Evolutionary conservation across 2,329 filamentous ascomycete genomes (phyloP).

Genomic region (Trichoderma harzianum): DNA sequence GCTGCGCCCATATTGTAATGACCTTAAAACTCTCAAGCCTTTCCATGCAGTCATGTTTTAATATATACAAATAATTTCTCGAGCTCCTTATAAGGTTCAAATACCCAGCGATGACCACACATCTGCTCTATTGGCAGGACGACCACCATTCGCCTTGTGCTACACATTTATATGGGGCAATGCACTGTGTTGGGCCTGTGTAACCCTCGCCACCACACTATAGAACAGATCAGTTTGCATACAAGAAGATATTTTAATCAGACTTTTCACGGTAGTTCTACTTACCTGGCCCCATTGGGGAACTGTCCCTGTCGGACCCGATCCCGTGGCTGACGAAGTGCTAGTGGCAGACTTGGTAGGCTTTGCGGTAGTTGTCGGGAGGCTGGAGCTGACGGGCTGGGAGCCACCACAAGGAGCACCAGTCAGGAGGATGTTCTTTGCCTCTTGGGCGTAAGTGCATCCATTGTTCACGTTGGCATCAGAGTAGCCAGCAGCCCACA

Average conservation of each 20-base stretch:
- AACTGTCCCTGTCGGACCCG: background rate
- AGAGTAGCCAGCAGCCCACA: background rate
- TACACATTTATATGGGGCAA: background rate
- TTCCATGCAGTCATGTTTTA: background rate
- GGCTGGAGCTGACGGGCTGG: background rate
- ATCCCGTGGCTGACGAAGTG: background rate
- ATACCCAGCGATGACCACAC: background rate
- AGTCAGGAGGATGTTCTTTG: background rate
- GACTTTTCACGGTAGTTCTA: background rate
- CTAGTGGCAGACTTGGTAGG: background rate
- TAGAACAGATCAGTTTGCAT: background rate
- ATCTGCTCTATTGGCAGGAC: background rate
- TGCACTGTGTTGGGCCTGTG: background rate
- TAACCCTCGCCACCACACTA: background rate
- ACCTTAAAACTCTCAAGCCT: background rate
- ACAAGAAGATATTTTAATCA: background rate
- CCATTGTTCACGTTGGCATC: conserved; percentile 1
- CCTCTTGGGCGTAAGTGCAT: background rate
- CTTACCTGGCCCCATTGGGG: background rate
- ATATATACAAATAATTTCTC: background rate
- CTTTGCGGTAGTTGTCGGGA: background rate
- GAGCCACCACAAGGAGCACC: background rate
- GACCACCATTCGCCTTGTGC: background rate
- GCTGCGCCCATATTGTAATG: background rate
- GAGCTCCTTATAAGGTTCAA: background rate